Conservation (phyloP, 169 alveolate species). For the Cryptosporidium muris region DNA sequence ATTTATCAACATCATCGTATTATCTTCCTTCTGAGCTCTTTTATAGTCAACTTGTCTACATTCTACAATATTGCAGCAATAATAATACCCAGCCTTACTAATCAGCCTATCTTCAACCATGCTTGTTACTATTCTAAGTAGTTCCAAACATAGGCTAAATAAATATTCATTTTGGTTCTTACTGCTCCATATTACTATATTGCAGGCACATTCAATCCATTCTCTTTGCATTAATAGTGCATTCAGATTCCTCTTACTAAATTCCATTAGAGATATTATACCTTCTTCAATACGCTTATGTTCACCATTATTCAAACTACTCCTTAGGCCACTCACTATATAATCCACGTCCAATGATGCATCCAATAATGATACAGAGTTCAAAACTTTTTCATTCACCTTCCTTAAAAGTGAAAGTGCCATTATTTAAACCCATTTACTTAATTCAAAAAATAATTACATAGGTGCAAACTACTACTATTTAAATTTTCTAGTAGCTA, state of each 20-base stretch:
- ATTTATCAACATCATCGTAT: slow-evolving; percentile 11
- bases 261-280: slow-evolving; percentile 23
- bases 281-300: slow-evolving; percentile 26
- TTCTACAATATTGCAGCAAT: slow-evolving; percentile 10
- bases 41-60: background rate
- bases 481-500: background rate
- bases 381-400: slow-evolving; percentile 57
- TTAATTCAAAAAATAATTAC: background rate
- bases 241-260: slow-evolving; percentile 51
- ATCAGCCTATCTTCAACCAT: slow-evolving; percentile 15
- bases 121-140: slow-evolving; percentile 36
- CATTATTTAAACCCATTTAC: slow-evolving; percentile 2
- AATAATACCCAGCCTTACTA: background rate
- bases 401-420: slow-evolving; percentile 63
- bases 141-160: background rate
- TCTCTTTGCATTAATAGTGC: slow-evolving; percentile 48
- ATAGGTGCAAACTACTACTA: background rate
- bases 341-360: slow-evolving; percentile 66
- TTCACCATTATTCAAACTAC: slow-evolving; percentile 5
- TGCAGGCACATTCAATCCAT: slow-evolving; percentile 37
- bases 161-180: slow-evolving; percentile 4
- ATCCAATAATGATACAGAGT: slow-evolving; percentile 54
- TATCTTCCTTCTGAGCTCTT: background rate
- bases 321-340: slow-evolving; percentile 24
- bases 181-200: slow-evolving; percentile 49